phyloP scores from a whole-genome alignment of 805 yeast species.

The Metschnikowia cerradonensis region DNA sequence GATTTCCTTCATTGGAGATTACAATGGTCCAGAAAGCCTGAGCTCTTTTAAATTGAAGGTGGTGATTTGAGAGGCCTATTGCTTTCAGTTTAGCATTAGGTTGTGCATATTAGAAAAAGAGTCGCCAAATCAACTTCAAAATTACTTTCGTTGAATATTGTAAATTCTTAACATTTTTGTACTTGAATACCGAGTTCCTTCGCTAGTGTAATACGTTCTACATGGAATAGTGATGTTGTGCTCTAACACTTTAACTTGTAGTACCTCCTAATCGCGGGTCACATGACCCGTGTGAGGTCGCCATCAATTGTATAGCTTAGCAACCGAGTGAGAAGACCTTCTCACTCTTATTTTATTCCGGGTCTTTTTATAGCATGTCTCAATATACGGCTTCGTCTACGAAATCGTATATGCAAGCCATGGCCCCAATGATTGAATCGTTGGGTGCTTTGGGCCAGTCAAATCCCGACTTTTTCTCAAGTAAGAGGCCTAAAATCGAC shows the following conservation, averaged over 20 bases:
- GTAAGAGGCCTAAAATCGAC: conserved; percentile 37
- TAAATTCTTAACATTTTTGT: not conserved
- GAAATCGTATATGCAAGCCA: conserved; percentile 73
- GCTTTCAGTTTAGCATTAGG: too few relatives aligned
- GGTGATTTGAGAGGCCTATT: too few relatives aligned
- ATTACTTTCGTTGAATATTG: too few relatives aligned
- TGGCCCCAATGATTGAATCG: conserved; percentile 62
- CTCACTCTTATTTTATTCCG: too few relatives aligned
- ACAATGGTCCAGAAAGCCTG: too few relatives aligned
- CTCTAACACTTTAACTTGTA: not conserved
- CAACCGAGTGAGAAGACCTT: not conserved
- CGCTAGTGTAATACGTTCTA: not conserved
- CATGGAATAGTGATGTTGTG: not conserved
- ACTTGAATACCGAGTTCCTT: not conserved
- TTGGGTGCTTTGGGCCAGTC: conserved; percentile 21
- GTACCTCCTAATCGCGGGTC: not conserved
- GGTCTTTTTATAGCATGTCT: conserved; percentile 24
- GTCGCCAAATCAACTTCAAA: not conserved
- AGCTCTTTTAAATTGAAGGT: too few relatives aligned
- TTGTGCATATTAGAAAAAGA: too few relatives aligned
- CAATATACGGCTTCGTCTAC: conserved; percentile 55
- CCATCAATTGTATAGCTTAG: not conserved
- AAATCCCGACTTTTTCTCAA: conserved; percentile 5
- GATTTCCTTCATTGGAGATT: too few relatives aligned
- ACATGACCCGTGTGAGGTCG: not conserved